These are phyloP conservation scores for Pleurotus citrinopileatus DNA, from an alignment of 768 basidiomycete species.

Conservation along the genomic window DNA sequence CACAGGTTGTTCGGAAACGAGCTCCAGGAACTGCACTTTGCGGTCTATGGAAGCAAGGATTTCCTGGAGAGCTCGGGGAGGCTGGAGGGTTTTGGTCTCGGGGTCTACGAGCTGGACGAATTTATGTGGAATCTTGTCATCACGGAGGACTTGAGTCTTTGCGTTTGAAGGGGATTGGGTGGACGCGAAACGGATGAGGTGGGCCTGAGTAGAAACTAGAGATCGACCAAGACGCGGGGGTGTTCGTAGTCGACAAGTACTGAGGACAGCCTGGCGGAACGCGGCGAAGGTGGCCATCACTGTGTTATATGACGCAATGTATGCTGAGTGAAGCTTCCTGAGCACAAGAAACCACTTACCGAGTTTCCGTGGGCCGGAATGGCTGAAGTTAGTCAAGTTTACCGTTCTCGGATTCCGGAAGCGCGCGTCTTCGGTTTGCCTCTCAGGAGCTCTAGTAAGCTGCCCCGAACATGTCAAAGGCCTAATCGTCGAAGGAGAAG, in stretches of 20 bases:
- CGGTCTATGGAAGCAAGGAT: constrained; percentile 46
- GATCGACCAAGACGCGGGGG: constrained; percentile 1
- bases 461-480: too few relatives aligned
- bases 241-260: constrained; percentile 10
- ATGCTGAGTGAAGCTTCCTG: background rate
- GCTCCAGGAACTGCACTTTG: constrained; percentile 47
- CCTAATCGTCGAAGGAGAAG: too few relatives aligned
- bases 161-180: background rate
- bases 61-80: constrained; percentile 29
- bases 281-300: constrained; percentile 18
- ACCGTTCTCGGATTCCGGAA: too few relatives aligned
- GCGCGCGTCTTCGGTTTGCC: too few relatives aligned
- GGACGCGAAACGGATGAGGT: constrained; percentile 15
- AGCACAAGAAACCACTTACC: background rate
- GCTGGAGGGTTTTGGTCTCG: constrained; percentile 35
- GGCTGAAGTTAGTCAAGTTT: too few relatives aligned
- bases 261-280: constrained; percentile 14
- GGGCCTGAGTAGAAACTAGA: background rate
- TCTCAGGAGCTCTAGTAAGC: too few relatives aligned
- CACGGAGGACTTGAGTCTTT: constrained; percentile 17
- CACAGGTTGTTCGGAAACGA: constrained; percentile 43
- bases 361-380: too few relatives aligned
- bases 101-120: constrained; percentile 48
- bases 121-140: constrained; percentile 39
- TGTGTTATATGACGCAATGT: background rate